Evolutionary conservation across 371 early-diverging fungal genomes (phyloP), one percentile per base, ranked within the genome.

Genomic region (Chytridium lagenaria): DNA sequence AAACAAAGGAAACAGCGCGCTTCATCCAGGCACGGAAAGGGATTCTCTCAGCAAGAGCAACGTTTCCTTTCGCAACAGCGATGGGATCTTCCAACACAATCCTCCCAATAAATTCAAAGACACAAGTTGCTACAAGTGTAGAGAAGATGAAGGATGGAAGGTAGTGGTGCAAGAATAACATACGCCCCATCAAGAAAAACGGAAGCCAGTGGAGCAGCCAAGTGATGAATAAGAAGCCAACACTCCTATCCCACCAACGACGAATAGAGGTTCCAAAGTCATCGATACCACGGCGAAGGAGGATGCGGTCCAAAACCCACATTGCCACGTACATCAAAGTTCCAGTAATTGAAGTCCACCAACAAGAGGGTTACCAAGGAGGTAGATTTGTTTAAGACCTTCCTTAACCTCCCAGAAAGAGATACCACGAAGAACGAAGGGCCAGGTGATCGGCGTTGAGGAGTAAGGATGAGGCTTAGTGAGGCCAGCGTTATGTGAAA

Each of bases 111-210:
- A 93, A 84, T 75, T 97, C 98, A 36, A 93, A 70, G 0, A 85
- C 65, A 36, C 69, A 76, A 2, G 81, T 81, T 2, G 89, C 82
- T 0, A 89, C 85, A 63, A 91, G 87, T 39, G 91, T 80, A 0
- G 91, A 82, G 67, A 95, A 84, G 66, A 97, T 88, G 30, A 97
- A 87, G 0, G 95, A 92, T 5, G 99, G 98, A 34, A 98, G 87
- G 77, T 99, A 99, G 82, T 99, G 98, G 81, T 99, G 99, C 55
- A 98, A 81, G 80, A 99, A 99, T n/a, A 98, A 84, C 79, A 94
- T 94, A 30, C 99, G 92, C 12, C 90, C 91, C 93, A 97, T 93
- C 39, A 96, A 77, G 84, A 95, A 96, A 84, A 98, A 99, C 2
- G 99, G 98, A 0, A 96, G 59, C 82, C 92, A 98, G 83, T 99